Percentiles rank a stretch among this genome's conserved stretches.
phyloP scores from a whole-genome alignment of 495 filamentous ascomycete species.

The Rostrohypoxylon terebratum region DNA sequence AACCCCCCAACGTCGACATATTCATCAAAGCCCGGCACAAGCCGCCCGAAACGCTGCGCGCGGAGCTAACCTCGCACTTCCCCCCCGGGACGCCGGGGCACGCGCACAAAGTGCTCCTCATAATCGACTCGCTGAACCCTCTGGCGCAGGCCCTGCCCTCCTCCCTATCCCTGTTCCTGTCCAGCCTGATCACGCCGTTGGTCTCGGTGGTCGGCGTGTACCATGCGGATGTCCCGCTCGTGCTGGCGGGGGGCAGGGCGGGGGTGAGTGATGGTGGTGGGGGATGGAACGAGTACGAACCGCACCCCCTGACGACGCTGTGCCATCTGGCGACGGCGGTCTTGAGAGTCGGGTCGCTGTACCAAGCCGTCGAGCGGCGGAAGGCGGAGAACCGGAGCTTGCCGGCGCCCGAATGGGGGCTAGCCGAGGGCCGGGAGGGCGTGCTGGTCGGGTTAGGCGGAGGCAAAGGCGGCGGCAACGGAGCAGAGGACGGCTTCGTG shows the following conservation, averaged over 20 bases:
- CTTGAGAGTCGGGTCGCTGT: conserved; percentile 65
- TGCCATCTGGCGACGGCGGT: conserved; percentile 64
- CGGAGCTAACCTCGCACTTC: conserved; percentile 69
- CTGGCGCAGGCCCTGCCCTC: conserved; percentile 54
- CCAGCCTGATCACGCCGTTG: conserved; percentile 64
- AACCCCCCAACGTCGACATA: conserved; percentile 66
- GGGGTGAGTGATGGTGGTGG: too few relatives aligned
- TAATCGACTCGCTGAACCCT: conserved; percentile 72
- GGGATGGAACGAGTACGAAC: conserved; percentile 66
- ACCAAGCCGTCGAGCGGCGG: conserved; percentile 75
- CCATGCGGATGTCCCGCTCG: conserved; percentile 72
- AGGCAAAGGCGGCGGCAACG: conserved; percentile 17
- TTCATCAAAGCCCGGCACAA: conserved; percentile 75
- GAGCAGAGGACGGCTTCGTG: conserved; percentile 66
- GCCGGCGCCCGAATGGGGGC: conserved; percentile 78
- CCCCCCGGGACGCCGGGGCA: conserved; percentile 46
- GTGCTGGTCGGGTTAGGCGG: conserved; percentile 71
- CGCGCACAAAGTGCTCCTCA: conserved; percentile 63
- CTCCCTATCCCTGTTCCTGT: conserved; percentile 66
- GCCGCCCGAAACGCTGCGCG: conserved; percentile 59
- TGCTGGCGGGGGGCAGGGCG: conserved; percentile 26
- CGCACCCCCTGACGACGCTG: conserved; percentile 72
- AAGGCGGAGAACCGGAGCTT: conserved; percentile 75
- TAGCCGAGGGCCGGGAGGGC: conserved; percentile 79
- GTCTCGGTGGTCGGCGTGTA: conserved; percentile 72